Evolutionary conservation across 345 rosid genomes (phyloP), one percentile per base, ranked within the genome.

Genomic region (Lagerstroemia speciosa): DNA sequence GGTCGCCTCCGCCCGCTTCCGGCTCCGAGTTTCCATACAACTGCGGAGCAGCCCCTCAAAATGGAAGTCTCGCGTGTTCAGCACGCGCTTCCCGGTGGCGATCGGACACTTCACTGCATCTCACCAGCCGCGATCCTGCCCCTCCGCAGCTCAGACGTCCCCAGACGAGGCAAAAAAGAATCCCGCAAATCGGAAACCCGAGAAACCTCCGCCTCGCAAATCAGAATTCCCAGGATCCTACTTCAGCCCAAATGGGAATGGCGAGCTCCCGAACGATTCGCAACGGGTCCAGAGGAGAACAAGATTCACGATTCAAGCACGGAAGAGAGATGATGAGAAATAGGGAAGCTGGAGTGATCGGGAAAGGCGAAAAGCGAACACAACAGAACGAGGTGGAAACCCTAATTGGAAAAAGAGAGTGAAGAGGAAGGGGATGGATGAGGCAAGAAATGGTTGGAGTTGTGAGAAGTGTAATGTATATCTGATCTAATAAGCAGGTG

Each of bases 1-100:
- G 94, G 98, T 82, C 83, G 96, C 98, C 99, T 95, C 98, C 97
- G 97, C 99, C 96, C 99, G 91, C 92, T 95, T 95, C 84, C 99
- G 97, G 94, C 99, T 90, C 70, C 99, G 96, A 87, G 98, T 95
- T 95, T 95, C 99, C 99, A 92, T 95, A 95, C 99, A 95, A 88
- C 60, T 88, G 75, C 88, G 66, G 74, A 75, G 71, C 78, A 78
- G 82, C 77, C 83, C 79, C 79, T 78, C 65, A 43, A 67, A 80
- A 68, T 73, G 78, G 72, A 67, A 33, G 71, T 65, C 30, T 34
- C 57, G 70, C 70, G 22, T 40, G 53, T 48, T 64, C 68, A 64
- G 17, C 74, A 65, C 68, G 74, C 45, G 14, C 68, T 41, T 8
- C 52, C 43, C 19, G 65, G 79, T 19, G 34, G 78, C 79, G 92